phyloP scores from a whole-genome alignment of 108 stramenopile species.

The Thalassiosira profunda region DNA sequence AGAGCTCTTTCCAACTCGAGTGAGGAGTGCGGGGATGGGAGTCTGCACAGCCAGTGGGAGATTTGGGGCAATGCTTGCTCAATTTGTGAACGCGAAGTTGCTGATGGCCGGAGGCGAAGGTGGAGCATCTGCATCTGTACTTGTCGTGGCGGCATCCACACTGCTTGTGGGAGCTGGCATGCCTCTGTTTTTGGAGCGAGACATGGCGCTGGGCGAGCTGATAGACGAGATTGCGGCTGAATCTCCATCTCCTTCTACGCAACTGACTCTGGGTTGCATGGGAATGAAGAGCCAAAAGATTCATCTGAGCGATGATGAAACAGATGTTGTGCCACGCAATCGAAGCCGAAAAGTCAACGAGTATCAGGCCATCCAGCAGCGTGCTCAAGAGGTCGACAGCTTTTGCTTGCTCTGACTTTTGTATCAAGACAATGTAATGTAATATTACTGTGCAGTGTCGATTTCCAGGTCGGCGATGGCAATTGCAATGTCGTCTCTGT shows the following conservation, averaged over 20 bases:
- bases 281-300: constrained; percentile 18
- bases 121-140: constrained; percentile 40
- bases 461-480: constrained; percentile 51
- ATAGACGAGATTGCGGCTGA: constrained; percentile 23
- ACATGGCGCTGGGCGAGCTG: constrained; percentile 28
- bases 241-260: no score
- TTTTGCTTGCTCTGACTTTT: constrained; percentile 29
- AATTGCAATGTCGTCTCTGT: constrained; percentile 90
- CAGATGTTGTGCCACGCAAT: background rate
- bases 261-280: background rate
- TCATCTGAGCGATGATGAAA: constrained; percentile 47
- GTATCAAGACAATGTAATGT: background rate
- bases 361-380: constrained; percentile 34
- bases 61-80: constrained; percentile 79
- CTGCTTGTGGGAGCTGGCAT: constrained; percentile 62
- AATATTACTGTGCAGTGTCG: background rate
- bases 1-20: constrained; percentile 79
- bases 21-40: constrained; percentile 79
- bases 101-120: constrained; percentile 8
- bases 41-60: constrained; percentile 78
- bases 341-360: constrained; percentile 1
- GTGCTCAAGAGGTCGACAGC: constrained; percentile 20
- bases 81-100: constrained; percentile 71
- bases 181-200: constrained; percentile 51
- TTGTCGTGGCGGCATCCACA: constrained; percentile 62